These are phyloP conservation scores for Puccinia novopanici DNA, from an alignment of 1,284 basidiomycete genomes.

Conservation along the genomic window DNA sequence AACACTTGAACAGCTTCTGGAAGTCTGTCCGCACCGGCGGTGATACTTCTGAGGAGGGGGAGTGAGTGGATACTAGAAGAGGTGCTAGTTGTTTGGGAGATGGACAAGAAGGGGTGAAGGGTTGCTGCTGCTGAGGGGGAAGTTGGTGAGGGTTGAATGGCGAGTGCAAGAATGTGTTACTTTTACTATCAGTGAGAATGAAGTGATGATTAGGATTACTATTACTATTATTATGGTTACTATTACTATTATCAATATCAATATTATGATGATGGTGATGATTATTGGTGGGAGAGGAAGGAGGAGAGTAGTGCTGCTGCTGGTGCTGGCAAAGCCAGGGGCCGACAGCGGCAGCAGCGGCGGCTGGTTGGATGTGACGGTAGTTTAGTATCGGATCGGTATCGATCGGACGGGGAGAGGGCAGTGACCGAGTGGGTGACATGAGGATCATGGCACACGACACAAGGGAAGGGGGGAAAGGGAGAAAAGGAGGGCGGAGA, in stretches of 20 bases:
- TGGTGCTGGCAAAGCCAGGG: slow-evolving; percentile 44
- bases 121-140: background rate
- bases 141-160: background rate
- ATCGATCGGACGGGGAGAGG: slow-evolving; percentile 48
- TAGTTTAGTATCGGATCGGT: slow-evolving; percentile 50
- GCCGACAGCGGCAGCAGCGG: slow-evolving; percentile 48
- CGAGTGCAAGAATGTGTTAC: background rate
- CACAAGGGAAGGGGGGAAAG: background rate
- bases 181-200: background rate
- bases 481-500: slow-evolving; percentile 12
- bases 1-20: slow-evolving; percentile 33
- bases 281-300: background rate
- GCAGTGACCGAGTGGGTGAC: slow-evolving; percentile 49
- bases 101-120: background rate
- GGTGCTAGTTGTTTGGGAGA: background rate
- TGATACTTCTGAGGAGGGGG: slow-evolving; percentile 18
- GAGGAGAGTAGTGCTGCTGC: background rate
- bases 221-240: background rate
- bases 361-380: slow-evolving; percentile 45
- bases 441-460: slow-evolving; percentile 48
- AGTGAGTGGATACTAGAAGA: background rate
- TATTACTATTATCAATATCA: slow-evolving; percentile 1
- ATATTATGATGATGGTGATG: background rate
- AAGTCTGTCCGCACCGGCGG: slow-evolving; percentile 33
- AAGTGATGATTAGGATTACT: background rate